Base-by-base conservation (phyloP, 192 early-diverging fungal genomes). In the Glomus cerebriforme region DNA sequence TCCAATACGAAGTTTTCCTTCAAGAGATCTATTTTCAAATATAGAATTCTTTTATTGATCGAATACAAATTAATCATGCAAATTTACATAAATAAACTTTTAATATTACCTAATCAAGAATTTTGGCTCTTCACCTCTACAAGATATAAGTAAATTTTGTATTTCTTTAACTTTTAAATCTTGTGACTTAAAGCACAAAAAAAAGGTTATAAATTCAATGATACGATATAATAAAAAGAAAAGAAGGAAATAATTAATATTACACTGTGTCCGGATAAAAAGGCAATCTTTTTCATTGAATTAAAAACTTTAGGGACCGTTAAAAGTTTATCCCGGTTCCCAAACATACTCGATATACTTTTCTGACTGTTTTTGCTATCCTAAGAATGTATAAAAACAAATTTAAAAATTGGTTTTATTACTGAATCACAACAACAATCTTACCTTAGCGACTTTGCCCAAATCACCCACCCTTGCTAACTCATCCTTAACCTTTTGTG, bases 1-100 rank as follows among this genome's bases (percentile, higher is more conserved):
- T 32, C 97, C 97, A 77, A 99, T 98, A 27, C 98, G 91, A 69
- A 99, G 86, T 79, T 97, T 96, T 58, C 97, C 98, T 82, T 97
- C 95, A 47, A 97, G 81, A 24, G 92, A 93, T 64, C 95, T 91
- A 83, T 66, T 17, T 37, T 27, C 7, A 59, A 59, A 59, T 22
- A 26, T 39, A 19, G 31, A 49, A 5, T 78, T 68, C 0, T 24
- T 49, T 58, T 24, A 9, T 27, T 15, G 22, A 26, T 49, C 7
- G 7, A 5, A 37, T 37, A 59, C 7, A 34, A 45, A 39, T 27
- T 24, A 69, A 39, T 39, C 9, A 35, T 2, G 34, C 8, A 37
- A 69, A 69, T 69, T 35, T 4, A 35, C 29, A 43, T 43, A n/a
- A 43, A 69, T 12, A 37, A n/a, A 75, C 12, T n/a, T n/a, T n/a